Base-by-base conservation (phyloP, 352 stramenopile genomes). In the Pythium phragmiticola region DNA sequence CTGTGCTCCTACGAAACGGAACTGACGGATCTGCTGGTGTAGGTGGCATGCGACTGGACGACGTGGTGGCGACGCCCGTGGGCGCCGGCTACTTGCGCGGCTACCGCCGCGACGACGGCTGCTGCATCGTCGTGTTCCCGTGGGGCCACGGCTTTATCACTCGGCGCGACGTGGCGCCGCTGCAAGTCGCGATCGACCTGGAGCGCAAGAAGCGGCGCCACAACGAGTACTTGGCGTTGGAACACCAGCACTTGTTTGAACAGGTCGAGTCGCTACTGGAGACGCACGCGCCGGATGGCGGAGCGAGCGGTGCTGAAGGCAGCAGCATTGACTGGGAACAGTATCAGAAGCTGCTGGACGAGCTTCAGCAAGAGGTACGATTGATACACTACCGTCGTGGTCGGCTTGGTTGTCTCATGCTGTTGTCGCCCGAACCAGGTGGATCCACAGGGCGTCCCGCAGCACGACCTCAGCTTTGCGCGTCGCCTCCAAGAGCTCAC, bases 61-160 rank as follows among this genome's bases (percentile, higher is more conserved):
- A 94, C 21, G 33, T 91, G 11, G 77, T 91, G 16, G 71, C 72
- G 17, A 94, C 82, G 17, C 82, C 84, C 0, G 68, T 78, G 11
- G 84, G 84, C 4, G 73, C 72, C 9, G 82, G 82, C 0, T 87
- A 88, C 47, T 57, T 94, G 49, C 82, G 82, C 34, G 80, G 67
- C 5, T 90, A 82, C 61, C 73, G 84, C 34, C 57, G 28, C 1
- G 68, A 83, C 0, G 81, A 94, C 59, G 48, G 66, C 36, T 84
- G 89, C 59, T 94, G 80, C 60, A 78, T 84, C 30, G 69, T 94
- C 4, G 39, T 90, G 43, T 94, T 78, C 63, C 81, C 84, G 7
- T 94, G 81, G 80, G 85, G 82, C 1, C 75, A 92, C 26, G 85
- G 81, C 23, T 91, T 87, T 65, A 67, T 94, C 33, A 81, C 87